Percentiles rank a stretch among this genome's conserved stretches.
These are phyloP conservation scores for Capsella rubella DNA, from an alignment of 441 rosid genomes.

Conservation along the genomic window DNA sequence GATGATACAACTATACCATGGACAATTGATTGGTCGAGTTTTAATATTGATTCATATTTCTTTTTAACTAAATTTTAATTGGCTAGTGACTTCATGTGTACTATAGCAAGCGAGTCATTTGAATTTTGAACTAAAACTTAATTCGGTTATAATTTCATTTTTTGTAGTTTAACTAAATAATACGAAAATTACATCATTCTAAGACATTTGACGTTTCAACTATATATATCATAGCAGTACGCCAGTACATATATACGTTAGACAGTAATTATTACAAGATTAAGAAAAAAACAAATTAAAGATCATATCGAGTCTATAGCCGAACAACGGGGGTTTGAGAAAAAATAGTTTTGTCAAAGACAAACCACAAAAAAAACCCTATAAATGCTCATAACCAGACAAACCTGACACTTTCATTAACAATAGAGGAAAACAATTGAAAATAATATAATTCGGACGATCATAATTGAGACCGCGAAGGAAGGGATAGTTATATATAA, in stretches of 20 bases:
- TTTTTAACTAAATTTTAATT: neutral
- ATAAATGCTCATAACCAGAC: conserved; percentile 29
- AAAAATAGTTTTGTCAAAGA: conserved; percentile 2
- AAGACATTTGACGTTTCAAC: neutral
- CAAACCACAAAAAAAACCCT: conserved; percentile 31
- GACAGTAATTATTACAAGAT: no score
- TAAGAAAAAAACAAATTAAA: no score
- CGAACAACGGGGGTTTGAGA: conserved; percentile 31
- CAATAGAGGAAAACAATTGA: neutral
- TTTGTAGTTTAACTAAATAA: neutral
- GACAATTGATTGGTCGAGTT: conserved; percentile 35
- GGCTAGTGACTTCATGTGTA: conserved; percentile 28
- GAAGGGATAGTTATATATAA: neutral
- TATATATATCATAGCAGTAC: no score
- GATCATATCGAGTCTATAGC: conserved; percentile 27
- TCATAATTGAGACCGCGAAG: no score
- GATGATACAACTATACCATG: conserved; percentile 37
- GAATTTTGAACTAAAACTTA: neutral
- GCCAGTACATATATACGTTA: no score
- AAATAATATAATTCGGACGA: no score
- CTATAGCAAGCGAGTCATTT: conserved; percentile 3
- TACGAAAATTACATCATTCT: neutral
- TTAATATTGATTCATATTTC: conserved; percentile 13
- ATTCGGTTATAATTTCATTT: neutral
- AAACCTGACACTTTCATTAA: neutral